Base-by-base conservation (phyloP, 2,329 filamentous ascomycete genomes). In the Apiospora marii region DNA sequence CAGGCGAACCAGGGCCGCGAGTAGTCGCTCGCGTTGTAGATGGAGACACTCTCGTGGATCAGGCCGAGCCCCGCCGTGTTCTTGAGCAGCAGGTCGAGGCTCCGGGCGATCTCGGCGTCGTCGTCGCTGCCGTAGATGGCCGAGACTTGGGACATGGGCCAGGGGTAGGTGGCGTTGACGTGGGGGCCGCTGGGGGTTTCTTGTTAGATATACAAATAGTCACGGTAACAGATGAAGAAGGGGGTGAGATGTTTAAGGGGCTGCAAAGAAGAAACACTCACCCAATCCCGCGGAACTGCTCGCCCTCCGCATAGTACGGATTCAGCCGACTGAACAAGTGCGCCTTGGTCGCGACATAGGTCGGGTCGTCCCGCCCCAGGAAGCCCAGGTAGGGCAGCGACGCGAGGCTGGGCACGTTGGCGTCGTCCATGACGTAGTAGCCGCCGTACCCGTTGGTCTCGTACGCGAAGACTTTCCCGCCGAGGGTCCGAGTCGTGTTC, bases 131-230 rank as follows among this genome's bases (percentile, higher is more conserved):
- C 93, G 87, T 92, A 90, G 24, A 90, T 90, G 78, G 92, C 90
- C 41, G 93, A 87, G 6, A 93, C 84, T 72, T 92, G 83, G 71
- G 88, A 90, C 90, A 93, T 93, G 4, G 92, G 92, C 92, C 92
- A 94, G n/a, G 91, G 91, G 76, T 92, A 88, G 76, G 87, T 83
- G 14, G 92, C 82, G 44, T 78, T 77, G 46, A 77, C 75, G 68
- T 79, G 78, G 16, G 77, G 77, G 2, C 77, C 78, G n/a, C 78
- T 78, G 3, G 75, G 76, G 24, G 22, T 61, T 69, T 49, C 41
- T 67, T 70, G 58, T 74, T 71, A 14, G 58, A 19, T 58, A 30
- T 1, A 3, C 30, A 19, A 16, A 2, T 44, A 44, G 43, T 14
- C 1, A 14, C 2, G 43, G 43, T 46, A 16, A 16, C 16, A 46